Evolutionary conservation across 1,284 basidiomycete species (phyloP).

Genomic region (Apiotrichum sp.): DNA sequence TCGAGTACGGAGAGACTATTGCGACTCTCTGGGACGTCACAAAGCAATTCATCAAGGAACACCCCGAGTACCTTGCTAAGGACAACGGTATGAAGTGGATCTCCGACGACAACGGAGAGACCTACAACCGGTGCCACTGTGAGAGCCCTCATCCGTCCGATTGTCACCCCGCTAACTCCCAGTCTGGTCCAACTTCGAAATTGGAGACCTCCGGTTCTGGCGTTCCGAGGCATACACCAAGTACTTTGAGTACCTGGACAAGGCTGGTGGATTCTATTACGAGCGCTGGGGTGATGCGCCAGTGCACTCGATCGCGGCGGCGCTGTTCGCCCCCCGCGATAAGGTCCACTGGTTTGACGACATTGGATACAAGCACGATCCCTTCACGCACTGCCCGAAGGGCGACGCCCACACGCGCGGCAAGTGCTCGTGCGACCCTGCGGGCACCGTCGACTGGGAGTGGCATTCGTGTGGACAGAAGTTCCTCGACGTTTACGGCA

Average conservation of each 20-base stretch:
- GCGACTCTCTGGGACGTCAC: constrained; percentile 66
- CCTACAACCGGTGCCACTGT: constrained; percentile 77
- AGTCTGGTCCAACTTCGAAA: constrained; percentile 84
- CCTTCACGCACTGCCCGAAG: constrained; percentile 47
- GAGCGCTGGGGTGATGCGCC: constrained; percentile 75
- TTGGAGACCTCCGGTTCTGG: constrained; percentile 69
- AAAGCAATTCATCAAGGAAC: constrained; percentile 61
- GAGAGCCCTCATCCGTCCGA: constrained; percentile 34
- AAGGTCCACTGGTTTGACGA: constrained; percentile 67
- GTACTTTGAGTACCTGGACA: constrained; percentile 72
- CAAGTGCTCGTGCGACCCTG: constrained; percentile 45
- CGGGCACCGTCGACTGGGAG: constrained; percentile 46
- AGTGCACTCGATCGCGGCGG: constrained; percentile 71
- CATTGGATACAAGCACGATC: constrained; percentile 48
- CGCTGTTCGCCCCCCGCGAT: constrained; percentile 62
- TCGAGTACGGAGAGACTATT: constrained; percentile 72
- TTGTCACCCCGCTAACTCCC: neutral
- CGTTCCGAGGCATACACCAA: constrained; percentile 65
- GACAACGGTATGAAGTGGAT: constrained; percentile 70
- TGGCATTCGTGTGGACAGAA: constrained; percentile 25
- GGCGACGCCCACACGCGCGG: constrained; percentile 43
- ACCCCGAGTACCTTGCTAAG: constrained; percentile 63
- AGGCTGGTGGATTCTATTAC: constrained; percentile 75
- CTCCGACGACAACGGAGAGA: constrained; percentile 63
- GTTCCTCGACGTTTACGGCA: neutral